A percentile compares a stretch with the other conserved stretches of the same genome.
Evolutionary conservation across 2,329 filamentous ascomycete genomes (phyloP).

Genomic region (Sphaerulina populicola): DNA sequence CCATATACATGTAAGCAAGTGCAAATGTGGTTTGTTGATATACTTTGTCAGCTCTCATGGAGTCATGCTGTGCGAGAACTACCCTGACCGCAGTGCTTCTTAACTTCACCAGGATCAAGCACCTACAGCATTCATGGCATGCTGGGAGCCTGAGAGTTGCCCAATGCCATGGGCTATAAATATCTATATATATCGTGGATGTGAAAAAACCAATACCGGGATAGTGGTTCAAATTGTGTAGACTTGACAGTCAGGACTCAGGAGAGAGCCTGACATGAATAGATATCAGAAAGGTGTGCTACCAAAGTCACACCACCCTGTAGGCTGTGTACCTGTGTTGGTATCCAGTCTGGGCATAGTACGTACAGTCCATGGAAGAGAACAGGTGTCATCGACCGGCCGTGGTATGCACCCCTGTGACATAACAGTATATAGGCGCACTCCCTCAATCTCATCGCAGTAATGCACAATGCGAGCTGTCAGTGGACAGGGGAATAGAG

Average conservation of each 20-base stretch:
- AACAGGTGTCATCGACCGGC: no score
- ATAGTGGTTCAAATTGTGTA: not conserved
- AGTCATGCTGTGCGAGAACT: not conserved
- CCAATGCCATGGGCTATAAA: not conserved
- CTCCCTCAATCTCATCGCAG: no score
- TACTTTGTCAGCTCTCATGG: not conserved
- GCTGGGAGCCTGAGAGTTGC: not conserved
- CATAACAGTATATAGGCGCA: not conserved
- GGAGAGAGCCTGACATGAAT: no score
- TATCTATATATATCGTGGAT: not conserved
- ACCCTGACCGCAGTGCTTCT: not conserved
- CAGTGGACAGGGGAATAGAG: not conserved
- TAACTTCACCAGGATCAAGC: constrained; percentile 1
- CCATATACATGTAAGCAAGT: not conserved
- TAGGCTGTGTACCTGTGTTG: no score
- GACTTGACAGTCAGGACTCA: no score
- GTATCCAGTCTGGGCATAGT: not conserved
- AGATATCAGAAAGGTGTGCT: no score
- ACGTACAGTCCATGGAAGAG: no score
- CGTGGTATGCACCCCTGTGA: not conserved
- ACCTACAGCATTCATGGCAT: not conserved
- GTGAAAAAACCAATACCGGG: not conserved
- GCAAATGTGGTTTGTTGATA: not conserved
- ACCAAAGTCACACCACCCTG: no score
- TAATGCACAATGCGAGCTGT: not conserved